Conservation (phyloP, 257 asterid species). For the Nicotiana paniculata region DNA sequence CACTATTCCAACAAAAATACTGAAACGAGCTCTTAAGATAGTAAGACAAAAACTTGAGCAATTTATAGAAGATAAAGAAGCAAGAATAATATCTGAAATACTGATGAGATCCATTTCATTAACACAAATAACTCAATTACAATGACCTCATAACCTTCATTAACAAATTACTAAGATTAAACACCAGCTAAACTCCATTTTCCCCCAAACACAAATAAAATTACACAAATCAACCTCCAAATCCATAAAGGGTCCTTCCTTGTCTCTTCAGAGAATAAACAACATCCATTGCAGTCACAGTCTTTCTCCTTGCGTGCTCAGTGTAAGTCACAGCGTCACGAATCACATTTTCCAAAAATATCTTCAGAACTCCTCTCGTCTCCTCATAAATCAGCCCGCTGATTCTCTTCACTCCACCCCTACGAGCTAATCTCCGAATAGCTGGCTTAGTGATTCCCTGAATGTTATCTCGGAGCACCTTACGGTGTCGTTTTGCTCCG, state of each 20-base stretch:
- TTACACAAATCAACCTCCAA: background rate
- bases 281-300: constrained; percentile 15
- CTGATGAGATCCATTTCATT: background rate
- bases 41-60: background rate
- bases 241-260: constrained; percentile 13
- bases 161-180: background rate
- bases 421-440: constrained; percentile 5
- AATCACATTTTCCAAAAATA: constrained; percentile 13
- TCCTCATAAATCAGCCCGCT: constrained; percentile 14
- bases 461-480: constrained; percentile 11
- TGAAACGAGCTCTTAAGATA: background rate
- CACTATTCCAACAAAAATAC: too few species aligned
- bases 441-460: constrained; percentile 10
- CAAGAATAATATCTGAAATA: too few species aligned
- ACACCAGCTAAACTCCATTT: background rate
- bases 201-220: background rate
- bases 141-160: background rate
- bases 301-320: constrained; percentile 14
- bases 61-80: too few species aligned
- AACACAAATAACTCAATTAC: background rate
- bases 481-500: constrained; percentile 14
- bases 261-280: constrained; percentile 15
- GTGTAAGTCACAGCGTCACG: constrained; percentile 14
- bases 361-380: constrained; percentile 4
- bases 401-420: constrained; percentile 17